Evolutionary conservation across 352 stramenopile species (phyloP).

Genomic region (Elongisporangium senticosum): DNA sequence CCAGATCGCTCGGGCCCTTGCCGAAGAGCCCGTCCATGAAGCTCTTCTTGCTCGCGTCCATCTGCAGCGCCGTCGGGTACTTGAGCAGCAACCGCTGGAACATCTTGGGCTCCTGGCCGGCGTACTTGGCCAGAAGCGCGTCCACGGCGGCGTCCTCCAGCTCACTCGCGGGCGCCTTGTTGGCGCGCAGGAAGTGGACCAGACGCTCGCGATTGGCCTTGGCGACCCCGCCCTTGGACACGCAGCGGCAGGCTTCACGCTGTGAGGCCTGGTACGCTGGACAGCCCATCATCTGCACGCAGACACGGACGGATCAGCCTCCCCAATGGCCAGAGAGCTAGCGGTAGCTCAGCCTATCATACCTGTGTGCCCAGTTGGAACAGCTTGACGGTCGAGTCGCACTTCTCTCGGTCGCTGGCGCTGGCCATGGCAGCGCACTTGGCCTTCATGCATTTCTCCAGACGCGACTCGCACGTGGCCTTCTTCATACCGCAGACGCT

Average conservation of each 20-base stretch:
- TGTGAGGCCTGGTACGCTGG: conserved; percentile 60
- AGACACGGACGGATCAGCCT: background rate
- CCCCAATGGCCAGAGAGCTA: background rate
- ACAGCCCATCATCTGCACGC: conserved; percentile 53
- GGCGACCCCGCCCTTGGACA: conserved; percentile 19
- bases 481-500: conserved; percentile 78
- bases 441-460: conserved; percentile 71
- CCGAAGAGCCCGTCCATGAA: conserved; percentile 57
- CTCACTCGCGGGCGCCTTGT: conserved; percentile 33
- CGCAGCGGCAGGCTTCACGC: conserved; percentile 65
- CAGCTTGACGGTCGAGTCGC: conserved; percentile 54
- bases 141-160: conserved; percentile 33
- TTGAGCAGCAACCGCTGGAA: conserved; percentile 55
- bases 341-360: background rate
- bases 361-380: conserved; percentile 58
- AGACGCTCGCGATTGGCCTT: conserved; percentile 38
- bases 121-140: conserved; percentile 59
- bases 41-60: conserved; percentile 34
- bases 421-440: conserved; percentile 29
- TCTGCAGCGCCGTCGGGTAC: conserved; percentile 51
- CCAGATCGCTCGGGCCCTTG: conserved; percentile 6
- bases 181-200: conserved; percentile 45
- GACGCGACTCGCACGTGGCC: conserved; percentile 49
- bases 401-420: conserved; percentile 28
- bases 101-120: conserved; percentile 51